Percentiles rank a stretch among this genome's conserved stretches.
phyloP scores from a whole-genome alignment of 108 stramenopile species.

The Epipyxis sp. region DNA sequence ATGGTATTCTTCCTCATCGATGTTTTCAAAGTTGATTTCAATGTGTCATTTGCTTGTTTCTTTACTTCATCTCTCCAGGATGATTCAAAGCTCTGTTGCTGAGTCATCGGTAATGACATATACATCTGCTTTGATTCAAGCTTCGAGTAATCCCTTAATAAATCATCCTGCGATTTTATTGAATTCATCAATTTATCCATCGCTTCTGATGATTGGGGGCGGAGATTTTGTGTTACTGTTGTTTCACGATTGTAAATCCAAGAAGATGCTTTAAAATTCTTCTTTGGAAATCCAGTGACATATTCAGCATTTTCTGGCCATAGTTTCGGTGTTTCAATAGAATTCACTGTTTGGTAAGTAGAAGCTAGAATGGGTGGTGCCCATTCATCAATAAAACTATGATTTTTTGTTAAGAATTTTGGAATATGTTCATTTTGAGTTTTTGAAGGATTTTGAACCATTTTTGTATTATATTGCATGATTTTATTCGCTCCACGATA shows the following conservation, averaged over 20 bases:
- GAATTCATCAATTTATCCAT: background rate
- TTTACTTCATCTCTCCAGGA: background rate
- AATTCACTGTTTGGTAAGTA: background rate
- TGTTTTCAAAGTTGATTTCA: background rate
- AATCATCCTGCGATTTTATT: background rate
- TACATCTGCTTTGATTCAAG: background rate
- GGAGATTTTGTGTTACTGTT: background rate
- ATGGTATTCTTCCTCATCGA: background rate
- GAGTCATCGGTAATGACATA: background rate
- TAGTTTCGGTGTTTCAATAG: background rate
- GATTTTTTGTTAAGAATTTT: background rate
- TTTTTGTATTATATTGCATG: background rate
- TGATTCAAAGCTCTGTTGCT: background rate
- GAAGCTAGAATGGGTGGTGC: conserved; percentile 1
- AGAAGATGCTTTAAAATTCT: background rate
- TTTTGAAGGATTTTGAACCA: background rate
- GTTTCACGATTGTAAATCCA: conserved; percentile 23
- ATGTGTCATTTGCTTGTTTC: background rate
- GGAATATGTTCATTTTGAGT: conserved; percentile 8
- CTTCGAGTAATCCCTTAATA: background rate
- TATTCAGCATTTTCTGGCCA: conserved; percentile 30
- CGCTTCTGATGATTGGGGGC: background rate
- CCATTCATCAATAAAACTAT: conserved; percentile 1
- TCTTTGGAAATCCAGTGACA: conserved; percentile 2
- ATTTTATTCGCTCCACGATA: conserved; percentile 6